Evolutionary conservation across 2,329 filamentous ascomycete genomes (phyloP).

Genomic region (Aspergillus awamori): DNA sequence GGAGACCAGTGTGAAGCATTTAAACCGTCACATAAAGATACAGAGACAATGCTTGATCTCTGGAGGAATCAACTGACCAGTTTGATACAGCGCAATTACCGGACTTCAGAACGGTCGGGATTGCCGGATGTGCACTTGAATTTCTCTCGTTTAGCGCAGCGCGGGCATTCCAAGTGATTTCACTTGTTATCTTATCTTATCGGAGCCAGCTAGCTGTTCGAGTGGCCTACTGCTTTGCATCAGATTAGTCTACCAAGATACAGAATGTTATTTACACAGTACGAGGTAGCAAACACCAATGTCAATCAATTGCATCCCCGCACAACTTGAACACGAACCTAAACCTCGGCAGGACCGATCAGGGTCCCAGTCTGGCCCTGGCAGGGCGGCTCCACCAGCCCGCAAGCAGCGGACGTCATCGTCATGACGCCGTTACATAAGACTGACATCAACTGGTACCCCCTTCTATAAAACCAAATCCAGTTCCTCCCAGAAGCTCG

Average conservation of each 20-base stretch:
- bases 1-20: constrained; percentile 17
- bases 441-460: constrained; percentile 22
- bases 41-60: constrained; percentile 8
- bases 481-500: neutral
- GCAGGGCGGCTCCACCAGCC: neutral
- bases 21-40: constrained; percentile 5
- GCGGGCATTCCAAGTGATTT: neutral
- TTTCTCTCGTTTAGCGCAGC: constrained; percentile 15
- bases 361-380: neutral
- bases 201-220: neutral
- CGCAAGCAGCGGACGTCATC: constrained; percentile 1
- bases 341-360: neutral
- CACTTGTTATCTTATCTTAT: neutral
- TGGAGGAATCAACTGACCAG: constrained; percentile 24
- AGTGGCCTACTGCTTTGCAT: too few species aligned
- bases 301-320: too few species aligned
- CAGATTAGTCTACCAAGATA: too few species aligned
- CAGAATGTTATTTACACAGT: too few species aligned
- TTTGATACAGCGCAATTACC: constrained; percentile 26
- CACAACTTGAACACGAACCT: neutral
- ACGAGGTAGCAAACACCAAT: too few species aligned
- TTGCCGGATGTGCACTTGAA: constrained; percentile 19
- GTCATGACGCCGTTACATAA: constrained; percentile 21
- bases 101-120: constrained; percentile 8
- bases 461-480: constrained; percentile 5